phyloP scores from a whole-genome alignment of 2,329 filamentous ascomycete genomes.

The Knufia fluminis region DNA sequence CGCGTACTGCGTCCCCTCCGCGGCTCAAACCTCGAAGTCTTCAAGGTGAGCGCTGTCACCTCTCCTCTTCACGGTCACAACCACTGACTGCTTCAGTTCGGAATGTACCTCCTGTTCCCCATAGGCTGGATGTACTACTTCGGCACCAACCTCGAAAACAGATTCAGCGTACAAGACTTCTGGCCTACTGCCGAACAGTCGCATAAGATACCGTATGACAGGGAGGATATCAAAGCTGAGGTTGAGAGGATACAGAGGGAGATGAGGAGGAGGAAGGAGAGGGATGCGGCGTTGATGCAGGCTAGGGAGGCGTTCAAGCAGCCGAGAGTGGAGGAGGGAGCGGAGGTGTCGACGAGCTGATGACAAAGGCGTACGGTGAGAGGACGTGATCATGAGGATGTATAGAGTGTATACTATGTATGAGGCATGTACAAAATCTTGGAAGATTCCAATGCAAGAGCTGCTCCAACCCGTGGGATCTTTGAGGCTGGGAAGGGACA shows the following conservation, averaged over 20 bases:
- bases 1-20: constrained; percentile 50
- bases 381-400: constrained; percentile 1
- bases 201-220: constrained; percentile 44
- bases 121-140: constrained; percentile 99
- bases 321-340: constrained; percentile 4
- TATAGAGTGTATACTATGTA: constrained; percentile 4
- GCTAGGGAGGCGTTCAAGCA: constrained; percentile 5
- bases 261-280: constrained; percentile 29
- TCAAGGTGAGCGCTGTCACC: constrained; percentile 59
- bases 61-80: not conserved
- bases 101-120: constrained; percentile 97
- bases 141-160: constrained; percentile 89
- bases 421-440: constrained; percentile 1
- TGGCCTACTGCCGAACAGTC: constrained; percentile 65
- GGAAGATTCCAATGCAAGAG: too few relatives aligned
- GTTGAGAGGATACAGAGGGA: constrained; percentile 44
- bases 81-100: constrained; percentile 55
- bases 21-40: constrained; percentile 84
- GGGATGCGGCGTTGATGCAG: constrained; percentile 9
- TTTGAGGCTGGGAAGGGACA: not conserved
- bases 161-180: constrained; percentile 82
- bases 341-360: not conserved
- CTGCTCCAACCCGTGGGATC: not conserved
- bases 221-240: constrained; percentile 62
- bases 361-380: not conserved